Evolutionary conservation across 305 asterid genomes (phyloP).

Genomic region (Plantago coronopus): DNA sequence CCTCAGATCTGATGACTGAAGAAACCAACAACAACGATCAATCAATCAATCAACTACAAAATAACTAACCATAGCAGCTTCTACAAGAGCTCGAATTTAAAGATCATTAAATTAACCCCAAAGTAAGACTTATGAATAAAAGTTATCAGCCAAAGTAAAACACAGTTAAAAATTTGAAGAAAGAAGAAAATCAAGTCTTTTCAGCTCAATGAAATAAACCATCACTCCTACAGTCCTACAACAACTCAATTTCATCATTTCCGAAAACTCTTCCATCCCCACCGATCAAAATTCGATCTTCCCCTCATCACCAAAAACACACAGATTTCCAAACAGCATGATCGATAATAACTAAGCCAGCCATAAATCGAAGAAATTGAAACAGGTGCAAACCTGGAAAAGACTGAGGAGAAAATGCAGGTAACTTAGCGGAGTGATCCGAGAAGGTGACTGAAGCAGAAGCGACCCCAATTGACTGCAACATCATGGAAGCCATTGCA

Average conservation of each 20-base stretch:
- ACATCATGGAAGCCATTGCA: slow-evolving; percentile 42
- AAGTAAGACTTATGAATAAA: too few species aligned
- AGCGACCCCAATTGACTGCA: slow-evolving; percentile 46
- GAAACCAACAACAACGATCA: slow-evolving; percentile 14
- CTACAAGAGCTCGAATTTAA: background rate
- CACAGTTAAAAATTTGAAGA: too few species aligned
- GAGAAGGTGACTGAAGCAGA: slow-evolving; percentile 34
- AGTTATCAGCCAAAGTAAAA: too few species aligned
- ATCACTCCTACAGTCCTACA: background rate
- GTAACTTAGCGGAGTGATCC: slow-evolving; percentile 38
- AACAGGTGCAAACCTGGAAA: slow-evolving; percentile 35
- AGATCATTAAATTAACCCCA: background rate
- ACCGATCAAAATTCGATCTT: slow-evolving; percentile 2
- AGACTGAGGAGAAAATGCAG: slow-evolving; percentile 31
- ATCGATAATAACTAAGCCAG: background rate
- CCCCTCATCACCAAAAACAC: background rate
- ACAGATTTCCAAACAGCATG: too few species aligned
- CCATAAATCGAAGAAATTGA: background rate
- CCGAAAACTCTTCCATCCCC: background rate
- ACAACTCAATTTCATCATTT: background rate
- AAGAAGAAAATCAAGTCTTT: too few species aligned
- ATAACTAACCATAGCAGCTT: background rate
- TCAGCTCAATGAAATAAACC: too few species aligned
- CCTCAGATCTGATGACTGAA: slow-evolving; percentile 36
- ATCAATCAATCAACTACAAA: background rate